Evolutionary conservation across 768 basidiomycete genomes (phyloP).

Genomic region (Panaeolus cyanescens): DNA sequence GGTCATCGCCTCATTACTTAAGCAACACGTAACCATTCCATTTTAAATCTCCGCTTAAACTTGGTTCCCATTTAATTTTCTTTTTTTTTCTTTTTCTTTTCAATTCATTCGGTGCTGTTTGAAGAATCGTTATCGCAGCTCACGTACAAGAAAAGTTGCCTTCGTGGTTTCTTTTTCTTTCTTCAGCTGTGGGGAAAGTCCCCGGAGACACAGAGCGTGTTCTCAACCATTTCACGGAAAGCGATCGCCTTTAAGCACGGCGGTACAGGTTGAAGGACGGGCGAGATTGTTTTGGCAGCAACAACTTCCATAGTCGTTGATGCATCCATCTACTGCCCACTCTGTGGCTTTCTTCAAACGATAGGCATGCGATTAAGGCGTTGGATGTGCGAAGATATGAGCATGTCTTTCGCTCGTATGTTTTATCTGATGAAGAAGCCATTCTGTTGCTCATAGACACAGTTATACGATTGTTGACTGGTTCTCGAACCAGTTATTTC

Average conservation of each 20-base stretch:
- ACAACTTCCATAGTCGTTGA: constrained; percentile 13
- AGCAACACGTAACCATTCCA: neutral
- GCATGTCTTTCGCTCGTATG: constrained; percentile 54
- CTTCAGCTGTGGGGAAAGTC: constrained; percentile 89
- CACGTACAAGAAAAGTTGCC: constrained; percentile 59
- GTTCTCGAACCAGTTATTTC: constrained; percentile 39
- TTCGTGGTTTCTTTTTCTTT: constrained; percentile 32
- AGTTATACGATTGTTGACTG: constrained; percentile 82
- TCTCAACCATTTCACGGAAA: constrained; percentile 63
- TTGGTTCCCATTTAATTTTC: constrained; percentile 14
- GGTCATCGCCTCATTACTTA: constrained; percentile 12
- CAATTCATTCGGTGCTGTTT: constrained; percentile 45
- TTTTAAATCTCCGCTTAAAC: constrained; percentile 23
- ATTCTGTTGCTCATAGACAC: constrained; percentile 78
- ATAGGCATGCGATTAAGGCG: constrained; percentile 41
- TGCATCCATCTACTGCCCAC: constrained; percentile 50
- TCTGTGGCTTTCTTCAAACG: constrained; percentile 50
- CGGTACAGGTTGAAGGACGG: constrained; percentile 54
- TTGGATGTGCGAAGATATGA: constrained; percentile 76
- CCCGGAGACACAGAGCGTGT: constrained; percentile 83
- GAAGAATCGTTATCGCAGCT: constrained; percentile 90
- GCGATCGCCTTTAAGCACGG: constrained; percentile 73
- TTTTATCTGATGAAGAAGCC: constrained; percentile 36
- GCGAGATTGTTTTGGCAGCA: constrained; percentile 48
- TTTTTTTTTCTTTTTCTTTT: constrained; percentile 21